Percentiles rank a stretch among this genome's conserved stretches.
Conservation (phyloP, 2,329 filamentous ascomycete genomes). For the Mycosphaerella sp. region DNA sequence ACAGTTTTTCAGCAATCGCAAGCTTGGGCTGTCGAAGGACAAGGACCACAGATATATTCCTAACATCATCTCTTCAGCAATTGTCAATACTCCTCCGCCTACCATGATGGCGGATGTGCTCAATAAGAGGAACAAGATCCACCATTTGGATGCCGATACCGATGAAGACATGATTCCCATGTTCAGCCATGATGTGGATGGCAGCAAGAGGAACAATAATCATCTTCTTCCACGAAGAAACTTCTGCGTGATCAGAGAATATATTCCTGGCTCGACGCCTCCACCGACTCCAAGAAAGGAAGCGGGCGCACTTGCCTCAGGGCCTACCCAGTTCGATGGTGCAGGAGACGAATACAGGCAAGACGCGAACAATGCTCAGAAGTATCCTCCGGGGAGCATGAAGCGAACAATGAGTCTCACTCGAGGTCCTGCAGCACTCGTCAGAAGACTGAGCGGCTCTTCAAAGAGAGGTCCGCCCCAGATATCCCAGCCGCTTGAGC, state of each 20-base stretch:
- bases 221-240: constrained; percentile 82
- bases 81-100: constrained; percentile 84
- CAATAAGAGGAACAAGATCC: constrained; percentile 80
- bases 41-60: constrained; percentile 95
- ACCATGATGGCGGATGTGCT: constrained; percentile 84
- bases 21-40: constrained; percentile 70
- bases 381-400: constrained; percentile 31
- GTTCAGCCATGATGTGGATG: constrained; percentile 82
- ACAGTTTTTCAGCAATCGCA: constrained; percentile 90
- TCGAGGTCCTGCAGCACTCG: constrained; percentile 36
- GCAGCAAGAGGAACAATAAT: constrained; percentile 85
- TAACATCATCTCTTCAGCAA: constrained; percentile 88
- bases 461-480: constrained; percentile 20
- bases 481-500: constrained; percentile 16
- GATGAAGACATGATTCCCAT: constrained; percentile 96
- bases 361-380: constrained; percentile 14
- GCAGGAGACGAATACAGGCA: constrained; percentile 2
- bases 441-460: constrained; percentile 38
- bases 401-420: constrained; percentile 31
- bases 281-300: constrained; percentile 52
- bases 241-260: constrained; percentile 88
- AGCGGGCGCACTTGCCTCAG: constrained; percentile 5
- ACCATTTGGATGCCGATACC: constrained; percentile 62
- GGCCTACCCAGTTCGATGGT: constrained; percentile 13
- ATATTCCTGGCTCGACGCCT: constrained; percentile 70